Conservation (phyloP, 2,329 filamentous ascomycete species). For the Waltergamsia citrina region DNA sequence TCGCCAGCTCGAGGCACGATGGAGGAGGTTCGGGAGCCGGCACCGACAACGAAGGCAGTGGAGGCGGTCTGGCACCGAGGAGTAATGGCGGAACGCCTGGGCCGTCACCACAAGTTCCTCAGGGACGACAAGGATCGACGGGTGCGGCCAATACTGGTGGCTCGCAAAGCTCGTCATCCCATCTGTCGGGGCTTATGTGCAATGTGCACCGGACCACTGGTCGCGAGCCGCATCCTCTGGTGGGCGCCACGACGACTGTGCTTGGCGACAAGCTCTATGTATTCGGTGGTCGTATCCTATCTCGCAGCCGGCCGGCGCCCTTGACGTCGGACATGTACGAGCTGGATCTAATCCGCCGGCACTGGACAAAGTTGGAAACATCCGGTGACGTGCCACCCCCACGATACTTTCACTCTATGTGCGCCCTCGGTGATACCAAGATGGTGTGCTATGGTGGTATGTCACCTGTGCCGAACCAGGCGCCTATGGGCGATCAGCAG, state of each 20-base stretch:
- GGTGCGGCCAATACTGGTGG: slow-evolving; percentile 13
- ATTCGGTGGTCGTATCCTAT: slow-evolving; percentile 85
- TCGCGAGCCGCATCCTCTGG: slow-evolving; percentile 79
- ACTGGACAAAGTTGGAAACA: slow-evolving; percentile 87
- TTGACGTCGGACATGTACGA: slow-evolving; percentile 90
- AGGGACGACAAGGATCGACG: background rate
- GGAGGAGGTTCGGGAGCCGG: slow-evolving; percentile 27
- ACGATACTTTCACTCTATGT: slow-evolving; percentile 95
- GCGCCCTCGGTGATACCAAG: slow-evolving; percentile 86
- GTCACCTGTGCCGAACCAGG: slow-evolving; percentile 62
- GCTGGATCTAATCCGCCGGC: slow-evolving; percentile 78
- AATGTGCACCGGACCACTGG: slow-evolving; percentile 81
- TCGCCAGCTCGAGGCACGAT: slow-evolving; percentile 29
- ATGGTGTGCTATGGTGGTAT: slow-evolving; percentile 97
- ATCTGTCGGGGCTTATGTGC: slow-evolving; percentile 58
- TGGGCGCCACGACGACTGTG: slow-evolving; percentile 91
- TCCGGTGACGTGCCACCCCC: slow-evolving; percentile 80
- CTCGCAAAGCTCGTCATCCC: slow-evolving; percentile 39
- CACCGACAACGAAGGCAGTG: slow-evolving; percentile 28
- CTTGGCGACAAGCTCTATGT: slow-evolving; percentile 94
- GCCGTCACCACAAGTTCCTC: slow-evolving; percentile 36
- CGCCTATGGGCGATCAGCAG: slow-evolving; percentile 35
- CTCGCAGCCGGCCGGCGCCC: slow-evolving; percentile 67
- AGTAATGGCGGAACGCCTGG: slow-evolving; percentile 43
- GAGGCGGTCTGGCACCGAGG: slow-evolving; percentile 38